These are phyloP conservation scores for Fraxinus dipetala DNA, from an alignment of 305 asterid genomes.

Conservation along the genomic window DNA sequence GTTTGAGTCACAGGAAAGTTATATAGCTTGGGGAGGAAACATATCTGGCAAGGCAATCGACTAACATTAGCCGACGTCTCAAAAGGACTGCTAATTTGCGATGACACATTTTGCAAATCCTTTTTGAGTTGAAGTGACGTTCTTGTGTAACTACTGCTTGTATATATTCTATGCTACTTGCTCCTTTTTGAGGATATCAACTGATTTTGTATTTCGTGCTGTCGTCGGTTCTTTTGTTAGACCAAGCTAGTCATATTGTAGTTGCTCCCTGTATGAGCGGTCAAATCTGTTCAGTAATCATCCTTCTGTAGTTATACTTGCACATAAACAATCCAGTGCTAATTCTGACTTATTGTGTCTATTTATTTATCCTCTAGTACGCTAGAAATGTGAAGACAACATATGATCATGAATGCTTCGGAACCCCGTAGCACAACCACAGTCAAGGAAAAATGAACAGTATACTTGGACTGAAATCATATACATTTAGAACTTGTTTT, in stretches of 20 bases:
- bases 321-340: neutral
- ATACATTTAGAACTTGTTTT: neutral
- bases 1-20: constrained; percentile 85
- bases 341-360: neutral
- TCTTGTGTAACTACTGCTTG: constrained; percentile 9
- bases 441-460: neutral
- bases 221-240: neutral
- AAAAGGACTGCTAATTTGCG: neutral
- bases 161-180: neutral
- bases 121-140: neutral
- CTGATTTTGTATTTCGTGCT: neutral
- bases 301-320: neutral
- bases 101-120: constrained; percentile 16
- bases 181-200: neutral
- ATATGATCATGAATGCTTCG: neutral
- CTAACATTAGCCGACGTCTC: constrained; percentile 3
- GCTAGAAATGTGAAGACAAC: neutral
- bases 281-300: neutral
- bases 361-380: neutral
- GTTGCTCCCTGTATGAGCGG: neutral
- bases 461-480: neutral
- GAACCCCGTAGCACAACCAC: neutral
- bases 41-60: constrained; percentile 33
- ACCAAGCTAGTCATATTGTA: neutral
- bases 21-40: constrained; percentile 80